phyloP scores from a whole-genome alignment of 2,329 filamentous ascomycete species.

The Huntiella decipiens region DNA sequence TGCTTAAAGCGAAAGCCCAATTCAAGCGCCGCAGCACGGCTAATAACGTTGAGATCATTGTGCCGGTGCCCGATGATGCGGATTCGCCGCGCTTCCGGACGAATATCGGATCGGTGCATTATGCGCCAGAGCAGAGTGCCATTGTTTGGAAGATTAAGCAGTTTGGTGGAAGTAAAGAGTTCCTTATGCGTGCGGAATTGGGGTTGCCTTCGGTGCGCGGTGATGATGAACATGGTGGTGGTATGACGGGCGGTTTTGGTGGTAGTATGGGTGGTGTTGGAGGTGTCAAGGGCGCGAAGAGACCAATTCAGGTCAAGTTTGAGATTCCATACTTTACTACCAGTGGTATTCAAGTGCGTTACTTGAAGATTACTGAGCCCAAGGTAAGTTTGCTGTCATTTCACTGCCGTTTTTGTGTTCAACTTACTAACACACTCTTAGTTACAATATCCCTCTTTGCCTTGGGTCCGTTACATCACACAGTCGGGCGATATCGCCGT shows the following conservation, averaged over 20 bases:
- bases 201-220: conserved; percentile 85
- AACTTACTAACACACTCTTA: conserved; percentile 20
- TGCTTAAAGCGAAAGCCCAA: conserved; percentile 94
- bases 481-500: conserved; percentile 95
- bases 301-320: conserved; percentile 97
- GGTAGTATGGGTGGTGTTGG: conserved; percentile 87
- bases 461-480: conserved; percentile 97
- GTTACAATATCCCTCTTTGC: conserved; percentile 94
- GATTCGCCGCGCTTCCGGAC: conserved; percentile 92
- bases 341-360: conserved; percentile 92
- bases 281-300: conserved; percentile 65
- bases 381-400: conserved; percentile 48
- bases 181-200: conserved; percentile 92
- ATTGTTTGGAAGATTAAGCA: conserved; percentile 99
- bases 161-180: conserved; percentile 95
- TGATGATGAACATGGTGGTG: conserved; percentile 85
- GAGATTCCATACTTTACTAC: conserved; percentile 99
- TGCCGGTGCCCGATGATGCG: conserved; percentile 92
- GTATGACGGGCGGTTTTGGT: conserved; percentile 94
- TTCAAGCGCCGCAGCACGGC: conserved; percentile 96
- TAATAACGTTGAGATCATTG: conserved; percentile 96
- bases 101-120: conserved; percentile 93
- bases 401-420: neutral
- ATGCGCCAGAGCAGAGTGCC: conserved; percentile 88
- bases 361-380: conserved; percentile 96